Percentiles rank a stretch among this genome's conserved stretches.
Conservation (phyloP, 169 alveolate genomes). For the Eimeria necatrix region DNA sequence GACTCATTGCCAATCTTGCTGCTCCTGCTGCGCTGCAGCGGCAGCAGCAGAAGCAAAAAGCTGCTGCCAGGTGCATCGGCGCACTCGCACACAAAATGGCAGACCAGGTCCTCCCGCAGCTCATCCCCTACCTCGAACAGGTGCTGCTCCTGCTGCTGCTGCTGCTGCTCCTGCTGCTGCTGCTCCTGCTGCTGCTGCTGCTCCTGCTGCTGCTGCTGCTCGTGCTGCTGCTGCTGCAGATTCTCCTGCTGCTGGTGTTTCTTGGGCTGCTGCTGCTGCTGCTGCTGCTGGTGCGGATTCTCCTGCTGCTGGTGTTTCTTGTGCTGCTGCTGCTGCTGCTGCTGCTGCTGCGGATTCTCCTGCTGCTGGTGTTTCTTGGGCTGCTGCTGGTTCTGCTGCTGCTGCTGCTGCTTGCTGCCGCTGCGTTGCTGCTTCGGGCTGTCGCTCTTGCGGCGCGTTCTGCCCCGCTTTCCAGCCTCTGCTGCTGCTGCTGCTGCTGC, state of each 20-base stretch:
- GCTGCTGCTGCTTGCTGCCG: too few species aligned
- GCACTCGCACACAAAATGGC: conserved; percentile 84
- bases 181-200: conserved; percentile 30
- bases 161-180: not conserved
- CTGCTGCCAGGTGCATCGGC: conserved; percentile 84
- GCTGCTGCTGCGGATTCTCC: too few species aligned
- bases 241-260: conserved; percentile 6
- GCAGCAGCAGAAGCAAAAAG: conserved; percentile 74
- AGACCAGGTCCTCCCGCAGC: conserved; percentile 78
- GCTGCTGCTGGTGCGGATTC: too few species aligned
- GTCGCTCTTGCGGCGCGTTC: not conserved
- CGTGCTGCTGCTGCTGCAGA: not conserved
- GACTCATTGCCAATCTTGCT: conserved; percentile 82
- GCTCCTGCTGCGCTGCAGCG: conserved; percentile 45
- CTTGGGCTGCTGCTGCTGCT: conserved; percentile 18
- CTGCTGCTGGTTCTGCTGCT: too few species aligned
- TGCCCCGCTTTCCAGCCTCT: too few species aligned
- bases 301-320: too few species aligned
- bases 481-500: conserved; percentile 46
- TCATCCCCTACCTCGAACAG: conserved; percentile 82
- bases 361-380: too few species aligned
- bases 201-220: not conserved
- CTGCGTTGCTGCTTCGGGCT: too few species aligned
- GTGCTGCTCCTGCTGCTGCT: too few species aligned
- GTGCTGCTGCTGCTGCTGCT: too few species aligned